Percentiles rank a stretch among this genome's conserved stretches.
Conservation (phyloP, 2,329 filamentous ascomycete species). For the Seiridium unicorne region DNA sequence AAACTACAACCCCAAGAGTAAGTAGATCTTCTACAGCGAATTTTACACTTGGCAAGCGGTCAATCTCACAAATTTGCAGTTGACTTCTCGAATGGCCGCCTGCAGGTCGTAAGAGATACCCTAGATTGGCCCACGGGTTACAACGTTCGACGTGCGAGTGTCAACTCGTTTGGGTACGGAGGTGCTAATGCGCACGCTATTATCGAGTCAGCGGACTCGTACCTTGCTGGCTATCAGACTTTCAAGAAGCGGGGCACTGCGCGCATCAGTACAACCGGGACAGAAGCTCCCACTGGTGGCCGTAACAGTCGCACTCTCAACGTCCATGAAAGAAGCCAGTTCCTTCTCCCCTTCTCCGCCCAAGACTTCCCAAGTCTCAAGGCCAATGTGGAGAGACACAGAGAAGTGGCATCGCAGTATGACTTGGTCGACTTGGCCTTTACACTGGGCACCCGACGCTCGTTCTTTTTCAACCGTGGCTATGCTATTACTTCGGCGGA, state of each 20-base stretch:
- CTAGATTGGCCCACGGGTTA: not conserved
- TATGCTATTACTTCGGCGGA: not conserved
- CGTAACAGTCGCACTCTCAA: not conserved
- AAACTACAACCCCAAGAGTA: conserved; percentile 15
- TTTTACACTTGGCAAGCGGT: not conserved
- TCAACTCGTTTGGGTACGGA: conserved; percentile 3
- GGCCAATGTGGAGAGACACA: not conserved
- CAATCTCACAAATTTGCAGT: not conserved
- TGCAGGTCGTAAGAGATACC: not conserved
- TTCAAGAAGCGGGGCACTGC: not conserved
- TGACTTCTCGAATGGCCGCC: not conserved
- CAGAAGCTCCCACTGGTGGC: not conserved
- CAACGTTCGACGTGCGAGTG: not conserved
- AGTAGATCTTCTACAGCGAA: not conserved
- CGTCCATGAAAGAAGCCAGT: not conserved
- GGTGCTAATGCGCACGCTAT: conserved; percentile 1
- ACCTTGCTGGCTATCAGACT: not conserved
- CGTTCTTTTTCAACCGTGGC: not conserved
- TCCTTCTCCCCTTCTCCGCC: not conserved
- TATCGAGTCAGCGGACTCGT: not conserved
- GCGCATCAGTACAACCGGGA: not conserved
- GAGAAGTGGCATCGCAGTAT: not conserved
- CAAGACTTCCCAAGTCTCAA: not conserved
- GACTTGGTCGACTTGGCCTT: not conserved
- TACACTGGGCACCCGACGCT: not conserved